phyloP scores from a whole-genome alignment of 441 rosid species.

The Sinapis alba region DNA sequence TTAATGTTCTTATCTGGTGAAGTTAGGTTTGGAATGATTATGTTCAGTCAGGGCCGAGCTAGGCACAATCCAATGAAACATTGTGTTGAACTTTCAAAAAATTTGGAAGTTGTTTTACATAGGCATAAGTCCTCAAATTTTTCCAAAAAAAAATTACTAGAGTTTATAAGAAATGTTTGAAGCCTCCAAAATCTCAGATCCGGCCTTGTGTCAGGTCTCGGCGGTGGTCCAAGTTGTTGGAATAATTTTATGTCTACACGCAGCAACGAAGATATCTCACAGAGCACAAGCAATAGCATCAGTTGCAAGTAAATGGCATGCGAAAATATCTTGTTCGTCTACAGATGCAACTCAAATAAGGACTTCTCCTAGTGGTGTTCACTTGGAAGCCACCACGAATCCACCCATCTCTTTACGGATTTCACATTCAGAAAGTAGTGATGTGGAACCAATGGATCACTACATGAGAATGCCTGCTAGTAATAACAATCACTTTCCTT shows the following conservation, averaged over 20 bases:
- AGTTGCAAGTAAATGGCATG: conserved; percentile 87
- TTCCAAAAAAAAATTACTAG: too few relatives aligned
- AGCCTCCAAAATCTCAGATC: too few relatives aligned
- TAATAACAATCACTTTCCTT: conserved; percentile 50
- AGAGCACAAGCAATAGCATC: conserved; percentile 85
- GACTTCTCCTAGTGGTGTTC: conserved; percentile 51
- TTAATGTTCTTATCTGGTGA: not conserved
- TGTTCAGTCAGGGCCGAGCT: not conserved
- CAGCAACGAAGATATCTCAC: conserved; percentile 87
- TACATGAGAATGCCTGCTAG: conserved; percentile 64
- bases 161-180: too few relatives aligned
- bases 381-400: conserved; percentile 46
- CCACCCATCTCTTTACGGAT: conserved; percentile 37
- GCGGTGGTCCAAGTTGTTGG: conserved; percentile 85
- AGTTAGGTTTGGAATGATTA: not conserved
- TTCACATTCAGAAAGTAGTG: conserved; percentile 75
- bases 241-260: conserved; percentile 77
- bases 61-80: too few relatives aligned
- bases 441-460: conserved; percentile 75
- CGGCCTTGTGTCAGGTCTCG: conserved; percentile 51
- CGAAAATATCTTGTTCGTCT: conserved; percentile 64
- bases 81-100: too few relatives aligned
- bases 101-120: too few relatives aligned
- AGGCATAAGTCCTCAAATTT: too few relatives aligned
- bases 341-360: conserved; percentile 54